Evolutionary conservation across 225 moss, liverwort and hornwort species (phyloP).

Genomic region (Pseudisothecium myosuroides): DNA sequence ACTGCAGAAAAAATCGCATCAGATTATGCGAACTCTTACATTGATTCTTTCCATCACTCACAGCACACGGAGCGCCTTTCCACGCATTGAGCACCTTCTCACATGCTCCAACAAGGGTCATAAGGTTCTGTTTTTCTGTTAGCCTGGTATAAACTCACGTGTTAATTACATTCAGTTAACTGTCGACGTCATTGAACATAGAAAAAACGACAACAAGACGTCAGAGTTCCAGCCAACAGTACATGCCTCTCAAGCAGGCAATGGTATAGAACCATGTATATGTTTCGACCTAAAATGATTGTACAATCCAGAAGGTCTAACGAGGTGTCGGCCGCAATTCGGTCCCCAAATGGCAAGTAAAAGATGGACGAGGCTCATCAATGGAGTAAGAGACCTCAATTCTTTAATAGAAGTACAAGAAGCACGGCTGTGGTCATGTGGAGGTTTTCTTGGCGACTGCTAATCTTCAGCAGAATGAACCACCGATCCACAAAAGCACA

Average conservation of each 20-base stretch:
- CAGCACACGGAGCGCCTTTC: not conserved
- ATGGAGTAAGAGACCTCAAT: not conserved
- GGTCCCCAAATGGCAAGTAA: not conserved
- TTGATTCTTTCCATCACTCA: not conserved
- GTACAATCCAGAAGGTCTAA: not conserved
- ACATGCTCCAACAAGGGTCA: constrained; percentile 4
- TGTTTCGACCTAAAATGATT: not conserved
- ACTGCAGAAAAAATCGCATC: not conserved
- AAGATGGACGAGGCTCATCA: not conserved
- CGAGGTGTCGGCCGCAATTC: not conserved
- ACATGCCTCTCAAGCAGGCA: not conserved
- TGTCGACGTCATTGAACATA: not conserved
- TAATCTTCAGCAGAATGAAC: not conserved
- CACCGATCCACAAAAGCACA: not conserved
- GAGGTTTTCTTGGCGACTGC: not conserved
- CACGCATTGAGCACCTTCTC: not conserved
- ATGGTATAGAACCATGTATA: not conserved
- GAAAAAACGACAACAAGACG: constrained; percentile 2
- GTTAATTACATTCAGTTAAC: constrained; percentile 21
- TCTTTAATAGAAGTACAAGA: not conserved
- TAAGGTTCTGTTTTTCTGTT: constrained; percentile 21
- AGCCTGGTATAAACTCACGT: constrained; percentile 11
- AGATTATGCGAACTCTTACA: not conserved
- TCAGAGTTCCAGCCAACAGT: constrained; percentile 1
- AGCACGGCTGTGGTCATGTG: not conserved